Evolutionary conservation across 2,329 filamentous ascomycete genomes (phyloP).

Genomic region (Claviceps monticola): DNA sequence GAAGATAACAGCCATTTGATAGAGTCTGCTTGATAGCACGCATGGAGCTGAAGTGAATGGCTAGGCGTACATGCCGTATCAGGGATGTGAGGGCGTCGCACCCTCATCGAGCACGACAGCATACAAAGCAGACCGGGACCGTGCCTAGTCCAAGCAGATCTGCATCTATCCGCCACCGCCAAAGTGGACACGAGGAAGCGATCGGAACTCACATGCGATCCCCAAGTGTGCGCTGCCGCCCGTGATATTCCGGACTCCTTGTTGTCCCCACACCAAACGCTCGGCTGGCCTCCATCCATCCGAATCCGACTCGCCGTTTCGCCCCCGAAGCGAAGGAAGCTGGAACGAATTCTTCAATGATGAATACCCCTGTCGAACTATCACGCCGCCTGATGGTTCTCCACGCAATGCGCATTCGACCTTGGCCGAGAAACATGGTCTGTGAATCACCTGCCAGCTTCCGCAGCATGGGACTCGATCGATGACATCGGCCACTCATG

Average conservation of each 20-base stretch:
- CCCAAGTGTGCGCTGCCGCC: not conserved
- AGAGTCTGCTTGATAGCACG: not conserved
- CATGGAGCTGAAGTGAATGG: not conserved
- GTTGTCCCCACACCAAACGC: not conserved
- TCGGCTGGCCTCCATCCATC: not conserved
- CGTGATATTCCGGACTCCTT: not conserved
- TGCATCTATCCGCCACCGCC: conserved; percentile 4
- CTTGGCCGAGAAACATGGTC: not conserved
- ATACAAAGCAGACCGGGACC: not conserved
- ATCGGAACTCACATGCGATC: conserved; percentile 8
- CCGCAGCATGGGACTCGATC: not conserved
- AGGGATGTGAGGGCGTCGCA: not conserved
- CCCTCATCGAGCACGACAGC: not conserved
- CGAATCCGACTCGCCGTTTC: not conserved
- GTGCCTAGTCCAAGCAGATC: conserved; percentile 2
- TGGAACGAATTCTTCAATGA: not conserved
- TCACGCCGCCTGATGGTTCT: not conserved
- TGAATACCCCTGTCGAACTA: not conserved
- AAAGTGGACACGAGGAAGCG: conserved; percentile 5
- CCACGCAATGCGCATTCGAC: not conserved
- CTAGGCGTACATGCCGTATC: not conserved
- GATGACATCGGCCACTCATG: not conserved
- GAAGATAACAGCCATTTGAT: not conserved
- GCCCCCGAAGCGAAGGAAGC: not conserved
- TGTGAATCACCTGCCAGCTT: not conserved